phyloP scores from a whole-genome alignment of 345 rosid genomes.

The Brassica incana region DNA sequence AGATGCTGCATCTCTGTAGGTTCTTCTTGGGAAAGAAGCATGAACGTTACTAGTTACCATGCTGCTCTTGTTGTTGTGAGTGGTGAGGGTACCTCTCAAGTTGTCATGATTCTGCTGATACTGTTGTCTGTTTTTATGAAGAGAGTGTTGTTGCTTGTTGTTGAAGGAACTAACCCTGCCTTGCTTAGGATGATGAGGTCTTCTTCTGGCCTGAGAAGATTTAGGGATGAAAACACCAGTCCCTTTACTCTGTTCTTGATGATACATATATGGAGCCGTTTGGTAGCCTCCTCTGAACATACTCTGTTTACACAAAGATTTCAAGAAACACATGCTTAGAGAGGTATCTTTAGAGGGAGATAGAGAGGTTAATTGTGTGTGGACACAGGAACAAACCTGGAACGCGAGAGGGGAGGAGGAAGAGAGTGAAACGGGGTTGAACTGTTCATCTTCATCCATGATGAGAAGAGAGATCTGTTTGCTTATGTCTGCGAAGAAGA shows the following conservation, averaged over 20 bases:
- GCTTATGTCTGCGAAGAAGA: slow-evolving; percentile 88
- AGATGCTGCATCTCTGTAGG: slow-evolving; percentile 40
- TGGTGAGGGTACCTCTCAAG: slow-evolving; percentile 29
- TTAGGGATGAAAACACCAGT: slow-evolving; percentile 89
- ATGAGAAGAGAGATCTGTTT: slow-evolving; percentile 89
- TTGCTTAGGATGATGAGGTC: slow-evolving; percentile 47
- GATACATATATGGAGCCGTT: slow-evolving; percentile 45
- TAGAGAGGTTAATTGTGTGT: not conserved
- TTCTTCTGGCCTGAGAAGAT: slow-evolving; percentile 70
- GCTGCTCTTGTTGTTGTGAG: slow-evolving; percentile 26
- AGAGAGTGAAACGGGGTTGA: slow-evolving; percentile 46
- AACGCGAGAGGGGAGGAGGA: slow-evolving; percentile 51
- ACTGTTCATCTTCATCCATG: slow-evolving; percentile 78
- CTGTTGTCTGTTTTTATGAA: slow-evolving; percentile 31
- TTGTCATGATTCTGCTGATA: slow-evolving; percentile 42
- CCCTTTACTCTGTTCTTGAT: slow-evolving; percentile 78
- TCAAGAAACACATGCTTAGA: slow-evolving; percentile 16
- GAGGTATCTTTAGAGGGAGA: not conserved
- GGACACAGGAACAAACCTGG: slow-evolving; percentile 51
- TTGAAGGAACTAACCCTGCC: slow-evolving; percentile 53
- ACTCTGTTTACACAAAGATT: slow-evolving; percentile 43
- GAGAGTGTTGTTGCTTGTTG: slow-evolving; percentile 46
- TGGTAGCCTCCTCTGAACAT: slow-evolving; percentile 50
- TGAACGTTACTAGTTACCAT: slow-evolving; percentile 14
- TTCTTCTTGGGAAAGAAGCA: slow-evolving; percentile 45